Percentiles rank a stretch among this genome's conserved stretches.
These are phyloP conservation scores for Cystobasidium ongulense DNA, from an alignment of 768 basidiomycete genomes.

Conservation along the genomic window DNA sequence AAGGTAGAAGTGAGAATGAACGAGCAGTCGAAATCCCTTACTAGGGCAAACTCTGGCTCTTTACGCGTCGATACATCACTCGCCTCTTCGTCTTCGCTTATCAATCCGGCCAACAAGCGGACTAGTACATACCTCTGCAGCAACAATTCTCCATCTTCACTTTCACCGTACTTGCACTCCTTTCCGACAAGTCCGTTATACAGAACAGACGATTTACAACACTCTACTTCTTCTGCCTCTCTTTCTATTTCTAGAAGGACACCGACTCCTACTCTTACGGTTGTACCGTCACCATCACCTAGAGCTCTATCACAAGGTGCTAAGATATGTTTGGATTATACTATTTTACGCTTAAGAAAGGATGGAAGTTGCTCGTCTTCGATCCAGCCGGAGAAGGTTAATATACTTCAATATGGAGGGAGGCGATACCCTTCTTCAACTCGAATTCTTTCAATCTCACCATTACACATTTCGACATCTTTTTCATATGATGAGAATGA, in stretches of 20 bases:
- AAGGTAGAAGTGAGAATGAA: neutral
- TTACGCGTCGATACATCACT: neutral
- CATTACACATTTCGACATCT: neutral
- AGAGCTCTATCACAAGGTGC: neutral
- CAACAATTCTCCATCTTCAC: neutral
- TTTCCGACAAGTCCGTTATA: neutral
- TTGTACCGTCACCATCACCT: neutral
- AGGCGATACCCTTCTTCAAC: neutral
- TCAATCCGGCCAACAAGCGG: neutral
- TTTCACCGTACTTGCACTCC: neutral
- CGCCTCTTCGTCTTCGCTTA: neutral
- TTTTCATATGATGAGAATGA: neutral
- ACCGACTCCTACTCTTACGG: neutral
- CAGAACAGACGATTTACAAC: too few species aligned
- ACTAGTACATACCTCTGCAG: neutral
- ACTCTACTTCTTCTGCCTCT: neutral
- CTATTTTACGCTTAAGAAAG: neutral
- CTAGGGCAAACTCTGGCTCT: neutral
- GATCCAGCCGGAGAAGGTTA: neutral
- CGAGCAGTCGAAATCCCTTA: neutral
- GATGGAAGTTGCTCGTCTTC: neutral
- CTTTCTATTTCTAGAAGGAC: neutral
- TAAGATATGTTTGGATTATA: conserved; percentile 6
- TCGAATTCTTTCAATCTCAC: neutral
- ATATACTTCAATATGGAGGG: neutral